phyloP scores from a whole-genome alignment of 2,329 filamentous ascomycete genomes.

The Fusarium pseudonygamai region DNA sequence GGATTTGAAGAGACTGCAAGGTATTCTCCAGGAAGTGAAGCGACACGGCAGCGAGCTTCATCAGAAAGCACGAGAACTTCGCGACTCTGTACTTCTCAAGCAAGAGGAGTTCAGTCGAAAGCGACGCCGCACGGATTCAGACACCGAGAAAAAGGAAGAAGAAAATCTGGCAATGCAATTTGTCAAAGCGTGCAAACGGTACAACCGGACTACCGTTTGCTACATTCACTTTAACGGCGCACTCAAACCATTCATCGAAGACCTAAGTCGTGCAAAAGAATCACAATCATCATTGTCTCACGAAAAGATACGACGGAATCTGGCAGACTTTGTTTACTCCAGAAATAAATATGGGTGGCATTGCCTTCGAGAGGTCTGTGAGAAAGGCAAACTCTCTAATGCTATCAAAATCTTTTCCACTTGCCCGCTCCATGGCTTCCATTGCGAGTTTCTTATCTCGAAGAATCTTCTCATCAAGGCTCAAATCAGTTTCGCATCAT shows the following conservation, averaged over 20 bases:
- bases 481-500: background rate
- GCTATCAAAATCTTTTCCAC: fast-evolving
- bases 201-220: too few species aligned
- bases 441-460: background rate
- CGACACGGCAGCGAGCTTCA: background rate
- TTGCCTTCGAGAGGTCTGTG: background rate
- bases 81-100: background rate
- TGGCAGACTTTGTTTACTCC: background rate
- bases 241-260: background rate
- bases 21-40: background rate
- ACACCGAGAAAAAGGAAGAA: background rate
- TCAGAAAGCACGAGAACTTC: background rate
- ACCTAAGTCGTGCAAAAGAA: fast-evolving
- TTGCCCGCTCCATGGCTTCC: background rate
- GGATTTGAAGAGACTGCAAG: background rate
- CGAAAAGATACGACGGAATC: background rate
- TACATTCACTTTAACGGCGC: background rate
- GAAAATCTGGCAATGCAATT: background rate
- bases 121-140: background rate
- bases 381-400: background rate
- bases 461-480: too few species aligned
- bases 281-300: fast-evolving
- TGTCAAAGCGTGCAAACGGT: background rate
- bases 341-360: background rate
- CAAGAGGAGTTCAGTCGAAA: background rate